Conservation (phyloP, 768 basidiomycete species). For the Cyclocybe aegerita region DNA sequence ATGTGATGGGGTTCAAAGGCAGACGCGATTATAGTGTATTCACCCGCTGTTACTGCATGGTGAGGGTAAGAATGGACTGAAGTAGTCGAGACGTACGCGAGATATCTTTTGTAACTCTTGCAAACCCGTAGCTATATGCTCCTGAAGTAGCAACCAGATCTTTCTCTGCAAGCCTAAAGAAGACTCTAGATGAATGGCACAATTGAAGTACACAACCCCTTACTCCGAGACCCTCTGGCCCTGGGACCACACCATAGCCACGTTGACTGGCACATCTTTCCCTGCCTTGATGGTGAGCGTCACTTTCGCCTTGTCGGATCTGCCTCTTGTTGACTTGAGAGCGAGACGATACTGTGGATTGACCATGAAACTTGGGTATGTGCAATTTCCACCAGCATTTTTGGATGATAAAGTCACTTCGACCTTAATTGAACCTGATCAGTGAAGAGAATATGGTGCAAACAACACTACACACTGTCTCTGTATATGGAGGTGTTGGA, state of each 20-base stretch:
- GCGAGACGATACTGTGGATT: constrained; percentile 87
- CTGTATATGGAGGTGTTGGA: constrained; percentile 35
- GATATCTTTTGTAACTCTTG: constrained; percentile 51
- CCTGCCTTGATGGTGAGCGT: constrained; percentile 51
- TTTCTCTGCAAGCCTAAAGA: constrained; percentile 53
- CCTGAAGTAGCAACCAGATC: constrained; percentile 77
- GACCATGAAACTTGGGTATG: constrained; percentile 77
- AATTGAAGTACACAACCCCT: constrained; percentile 24
- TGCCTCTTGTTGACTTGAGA: constrained; percentile 10
- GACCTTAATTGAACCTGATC: constrained; percentile 37
- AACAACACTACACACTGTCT: constrained; percentile 28
- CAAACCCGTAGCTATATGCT: constrained; percentile 78
- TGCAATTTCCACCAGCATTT: constrained; percentile 83
- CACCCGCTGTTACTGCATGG: constrained; percentile 51
- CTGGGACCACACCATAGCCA: constrained; percentile 71
- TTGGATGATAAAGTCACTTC: constrained; percentile 62
- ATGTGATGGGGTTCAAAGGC: constrained; percentile 74
- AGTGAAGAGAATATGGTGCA: not conserved
- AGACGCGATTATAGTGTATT: constrained; percentile 84
- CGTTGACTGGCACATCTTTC: constrained; percentile 71
- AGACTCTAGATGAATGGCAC: not conserved
- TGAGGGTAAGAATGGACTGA: not conserved
- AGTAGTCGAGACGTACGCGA: constrained; percentile 40
- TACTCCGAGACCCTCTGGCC: constrained; percentile 78
- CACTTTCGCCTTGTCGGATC: constrained; percentile 31